Evolutionary conservation across 768 basidiomycete species (phyloP).

Genomic region (Naematelia encephala): DNA sequence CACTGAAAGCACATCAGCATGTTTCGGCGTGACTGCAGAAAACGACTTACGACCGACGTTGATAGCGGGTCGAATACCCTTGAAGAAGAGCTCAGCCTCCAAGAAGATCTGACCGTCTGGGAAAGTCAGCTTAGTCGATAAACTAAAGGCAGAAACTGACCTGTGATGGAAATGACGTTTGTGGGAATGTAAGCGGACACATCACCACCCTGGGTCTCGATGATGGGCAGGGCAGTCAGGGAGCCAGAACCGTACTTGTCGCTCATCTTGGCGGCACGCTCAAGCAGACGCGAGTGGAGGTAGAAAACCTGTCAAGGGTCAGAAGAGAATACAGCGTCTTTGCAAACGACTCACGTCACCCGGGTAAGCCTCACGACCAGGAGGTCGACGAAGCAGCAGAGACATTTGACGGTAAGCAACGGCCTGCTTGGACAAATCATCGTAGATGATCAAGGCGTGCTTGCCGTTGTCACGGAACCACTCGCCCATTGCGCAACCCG

Average conservation of each 20-base stretch:
- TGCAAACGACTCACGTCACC: slow-evolving; percentile 56
- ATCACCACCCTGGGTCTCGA: slow-evolving; percentile 99
- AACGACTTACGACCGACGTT: slow-evolving; percentile 77
- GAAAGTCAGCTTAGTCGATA: neutral
- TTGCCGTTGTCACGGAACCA: slow-evolving; percentile 99
- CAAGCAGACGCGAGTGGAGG: slow-evolving; percentile 98
- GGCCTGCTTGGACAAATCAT: slow-evolving; percentile 99
- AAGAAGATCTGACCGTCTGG: slow-evolving; percentile 98
- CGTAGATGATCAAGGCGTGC: slow-evolving; percentile 99
- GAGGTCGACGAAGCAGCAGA: slow-evolving; percentile 97
- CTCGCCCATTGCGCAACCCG: slow-evolving; percentile 99
- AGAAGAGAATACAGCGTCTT: neutral
- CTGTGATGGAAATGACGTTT: slow-evolving; percentile 95
- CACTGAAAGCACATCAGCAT: slow-evolving; percentile 48
- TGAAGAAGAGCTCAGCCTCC: slow-evolving; percentile 99
- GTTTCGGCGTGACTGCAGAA: no score
- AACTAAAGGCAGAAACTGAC: neutral
- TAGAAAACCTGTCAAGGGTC: slow-evolving; percentile 76
- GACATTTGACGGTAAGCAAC: slow-evolving; percentile 99
- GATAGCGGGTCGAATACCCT: slow-evolving; percentile 98
- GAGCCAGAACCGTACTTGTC: slow-evolving; percentile 98
- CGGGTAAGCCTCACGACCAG: slow-evolving; percentile 99
- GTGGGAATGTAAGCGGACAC: slow-evolving; percentile 97
- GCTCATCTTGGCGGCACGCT: slow-evolving; percentile 99
- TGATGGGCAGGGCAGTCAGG: slow-evolving; percentile 96